Base-by-base conservation (phyloP, 1,139 yeast genomes). In the Yamadazyma diospyri region DNA sequence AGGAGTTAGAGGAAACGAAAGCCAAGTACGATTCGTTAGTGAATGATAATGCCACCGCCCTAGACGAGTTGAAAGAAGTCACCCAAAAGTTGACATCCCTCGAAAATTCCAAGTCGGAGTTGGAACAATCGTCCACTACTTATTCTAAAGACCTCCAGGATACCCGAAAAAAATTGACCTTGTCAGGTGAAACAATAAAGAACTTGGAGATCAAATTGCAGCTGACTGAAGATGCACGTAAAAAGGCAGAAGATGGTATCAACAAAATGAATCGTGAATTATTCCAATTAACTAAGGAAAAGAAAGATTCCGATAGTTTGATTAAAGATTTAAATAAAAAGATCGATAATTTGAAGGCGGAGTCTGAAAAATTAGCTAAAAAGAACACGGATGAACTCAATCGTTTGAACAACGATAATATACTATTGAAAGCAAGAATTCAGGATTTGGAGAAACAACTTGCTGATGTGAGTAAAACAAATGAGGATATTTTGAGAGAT, bases 181-280 rank as follows among this genome's bases (percentile, higher is more conserved):
- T 45, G 2, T 43, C 59, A 1, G 52, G 46, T 12, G 68, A 61
- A 9, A 43, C 51, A 0, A 34, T 54, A 5, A 58, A 52, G 30
- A 41, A 41, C 3, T 41, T 66, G 18, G 61, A 60, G 35, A 36
- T 36, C 6, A 61, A 59, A 35, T 48, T 65, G 15, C 52, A 51
- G 3, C 38, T 47, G 2, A 45, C 58, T 1, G 69, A 65, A 37
- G 54, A 45, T 21, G 76, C 74, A 7, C 84, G 82, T 47, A 68
- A 70, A 17, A 82, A 77, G 42, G 85, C 92, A 1, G 97, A 89
- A 48, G 81, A 78, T 40, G 97, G 95, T 5, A 81, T 89, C 36
- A 89, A 87, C 52, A 87, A 87, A 46, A 86, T 89, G 95, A 83
- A 82, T 38, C 68, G 92, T 28, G 97, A 88, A 43, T 62, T 89